Conservation (phyloP, 768 basidiomycete species). For the Pleurotus citrinopileatus region DNA sequence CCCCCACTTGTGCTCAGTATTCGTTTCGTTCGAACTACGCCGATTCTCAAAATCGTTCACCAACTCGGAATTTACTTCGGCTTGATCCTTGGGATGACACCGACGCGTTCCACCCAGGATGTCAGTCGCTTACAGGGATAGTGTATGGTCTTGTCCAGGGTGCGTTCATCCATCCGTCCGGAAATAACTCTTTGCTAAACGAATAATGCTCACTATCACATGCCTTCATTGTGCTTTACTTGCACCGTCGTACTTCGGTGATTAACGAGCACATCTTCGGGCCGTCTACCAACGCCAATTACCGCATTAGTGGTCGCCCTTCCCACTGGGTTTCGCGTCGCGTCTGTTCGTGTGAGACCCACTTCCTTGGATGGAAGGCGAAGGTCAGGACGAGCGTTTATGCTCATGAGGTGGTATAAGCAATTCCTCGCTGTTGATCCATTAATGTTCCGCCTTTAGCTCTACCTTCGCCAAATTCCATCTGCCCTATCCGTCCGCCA, state of each 20-base stretch:
- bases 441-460: conserved; percentile 4
- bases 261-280: conserved; percentile 4
- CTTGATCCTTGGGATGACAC: background rate
- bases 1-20: background rate
- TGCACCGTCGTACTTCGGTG: background rate
- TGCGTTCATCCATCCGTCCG: no score
- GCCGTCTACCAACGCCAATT: background rate
- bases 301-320: conserved; percentile 4
- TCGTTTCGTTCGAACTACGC: no score
- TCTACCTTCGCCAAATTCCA: background rate
- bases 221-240: background rate
- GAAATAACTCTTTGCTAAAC: no score
- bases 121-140: no score
- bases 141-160: no score
- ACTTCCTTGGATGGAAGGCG: conserved; percentile 8
- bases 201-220: background rate
- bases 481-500: conserved; percentile 1
- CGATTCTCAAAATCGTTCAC: no score
- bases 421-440: conserved; percentile 9
- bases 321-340: conserved; percentile 2
- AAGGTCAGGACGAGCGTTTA: background rate
- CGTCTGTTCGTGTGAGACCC: background rate
- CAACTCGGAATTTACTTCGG: background rate
- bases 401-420: background rate
- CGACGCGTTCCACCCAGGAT: no score